Evolutionary conservation across 1,284 basidiomycete species (phyloP), one percentile per base, ranked within the genome.

Genomic region (Microbotryum scabiosae): DNA sequence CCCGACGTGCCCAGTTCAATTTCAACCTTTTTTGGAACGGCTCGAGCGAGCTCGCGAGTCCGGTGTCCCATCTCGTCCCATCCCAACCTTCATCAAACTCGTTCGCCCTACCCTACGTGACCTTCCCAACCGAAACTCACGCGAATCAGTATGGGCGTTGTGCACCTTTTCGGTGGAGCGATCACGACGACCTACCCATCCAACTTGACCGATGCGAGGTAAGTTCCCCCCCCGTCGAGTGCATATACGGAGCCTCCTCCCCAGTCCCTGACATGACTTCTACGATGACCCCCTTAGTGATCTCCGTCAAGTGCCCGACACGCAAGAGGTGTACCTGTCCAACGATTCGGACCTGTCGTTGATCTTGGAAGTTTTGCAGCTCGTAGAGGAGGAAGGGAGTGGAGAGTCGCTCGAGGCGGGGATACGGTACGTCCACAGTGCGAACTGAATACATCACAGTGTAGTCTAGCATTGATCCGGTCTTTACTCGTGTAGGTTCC

Each of bases 301-400:
- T 66, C 67, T 96, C 3, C 89, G 94, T 62, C 90, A 97, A 78
- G 81, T 99, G 14, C 94, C 96, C n/a, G 88, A 98, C 74, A 92
- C 84, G 16, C 94, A 99, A 76, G 96, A 98, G 74, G 93, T 97
- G 50, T 88, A 91, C 74, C 76, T 97, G 46, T 85, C 85, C 54
- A 80, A 82, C 3, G 75, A 83, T 55, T 84, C 84, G 7, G 81
- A 83, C 63, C 78, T 86, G 66, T 90, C 87, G 70, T 81, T 93
- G 63, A 84, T 98, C 60, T 75, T 97, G 26, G 96, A 99, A 74
- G 82, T 97, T 21, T 78, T 98, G 9, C 77, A 90, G 75, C 78
- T 82, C 51, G 86, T 93, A 51, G 82, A 84, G 45, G 77, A 80
- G 44, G 73, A 79, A 41, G 79, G 84, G 53, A 75, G 75, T 25